phyloP scores from a whole-genome alignment of 768 basidiomycete genomes.

The Kwoniella sp. region DNA sequence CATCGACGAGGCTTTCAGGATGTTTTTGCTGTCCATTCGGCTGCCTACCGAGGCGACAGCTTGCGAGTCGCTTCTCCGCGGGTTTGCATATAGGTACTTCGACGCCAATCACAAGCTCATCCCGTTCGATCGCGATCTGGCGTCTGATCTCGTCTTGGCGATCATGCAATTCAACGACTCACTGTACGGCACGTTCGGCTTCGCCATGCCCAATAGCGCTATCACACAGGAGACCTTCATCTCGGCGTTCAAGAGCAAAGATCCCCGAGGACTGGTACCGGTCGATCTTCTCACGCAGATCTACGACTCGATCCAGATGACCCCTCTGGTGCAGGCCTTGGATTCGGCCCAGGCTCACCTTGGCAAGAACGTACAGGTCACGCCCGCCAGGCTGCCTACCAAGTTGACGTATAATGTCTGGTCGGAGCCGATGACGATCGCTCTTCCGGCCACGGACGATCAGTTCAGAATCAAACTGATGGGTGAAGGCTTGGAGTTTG shows the following conservation, averaged over 20 bases:
- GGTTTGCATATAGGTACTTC: constrained; percentile 84
- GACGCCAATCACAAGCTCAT: constrained; percentile 76
- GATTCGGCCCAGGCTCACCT: constrained; percentile 28
- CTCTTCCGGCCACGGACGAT: constrained; percentile 80
- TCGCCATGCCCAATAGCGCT: constrained; percentile 39
- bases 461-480: constrained; percentile 73
- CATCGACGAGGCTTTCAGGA: constrained; percentile 81
- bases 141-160: constrained; percentile 31
- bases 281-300: constrained; percentile 73
- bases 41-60: constrained; percentile 55
- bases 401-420: constrained; percentile 81
- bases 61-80: constrained; percentile 70
- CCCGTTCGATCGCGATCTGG: constrained; percentile 59
- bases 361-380: constrained; percentile 59
- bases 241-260: constrained; percentile 73
- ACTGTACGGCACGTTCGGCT: constrained; percentile 57
- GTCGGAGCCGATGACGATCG: constrained; percentile 80
- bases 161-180: constrained; percentile 76
- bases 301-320: constrained; percentile 66
- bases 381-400: constrained; percentile 58
- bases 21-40: constrained; percentile 78
- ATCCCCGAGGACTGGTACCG: constrained; percentile 64
- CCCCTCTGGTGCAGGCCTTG: constrained; percentile 65
- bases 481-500: constrained; percentile 82
- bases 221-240: constrained; percentile 74